Conservation (phyloP, 139 green algal genomes). For the Eudorina sp. region DNA sequence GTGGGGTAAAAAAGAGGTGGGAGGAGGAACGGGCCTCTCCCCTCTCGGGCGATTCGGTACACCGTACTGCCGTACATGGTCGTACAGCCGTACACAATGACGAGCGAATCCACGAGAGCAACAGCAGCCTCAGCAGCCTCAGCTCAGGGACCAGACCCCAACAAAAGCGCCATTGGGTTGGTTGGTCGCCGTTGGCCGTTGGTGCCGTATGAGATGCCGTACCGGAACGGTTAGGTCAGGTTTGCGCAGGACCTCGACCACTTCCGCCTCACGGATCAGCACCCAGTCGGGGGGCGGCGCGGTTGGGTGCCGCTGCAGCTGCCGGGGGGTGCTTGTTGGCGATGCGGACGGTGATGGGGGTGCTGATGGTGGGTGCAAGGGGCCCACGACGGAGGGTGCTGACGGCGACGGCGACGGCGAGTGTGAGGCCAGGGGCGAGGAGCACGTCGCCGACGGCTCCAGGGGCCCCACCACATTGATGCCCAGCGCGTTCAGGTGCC, state of each 20-base stretch:
- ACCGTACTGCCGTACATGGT: too few relatives aligned
- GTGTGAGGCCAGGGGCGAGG: too few relatives aligned
- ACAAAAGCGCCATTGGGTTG: too few relatives aligned
- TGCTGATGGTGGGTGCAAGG: not conserved
- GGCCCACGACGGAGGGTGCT: not conserved
- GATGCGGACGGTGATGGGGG: not conserved
- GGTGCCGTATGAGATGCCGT: too few relatives aligned
- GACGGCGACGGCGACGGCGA: not conserved
- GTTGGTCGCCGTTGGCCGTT: too few relatives aligned
- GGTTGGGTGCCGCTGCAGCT: not conserved
- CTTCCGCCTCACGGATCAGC: constrained; percentile 19
- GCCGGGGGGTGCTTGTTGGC: not conserved
- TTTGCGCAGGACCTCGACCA: not conserved
- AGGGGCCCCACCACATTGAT: not conserved
- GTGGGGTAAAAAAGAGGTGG: too few relatives aligned
- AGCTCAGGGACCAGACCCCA: too few relatives aligned
- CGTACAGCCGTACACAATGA: too few relatives aligned
- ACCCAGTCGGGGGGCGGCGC: not conserved
- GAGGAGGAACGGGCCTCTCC: too few relatives aligned
- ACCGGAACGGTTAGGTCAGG: not conserved
- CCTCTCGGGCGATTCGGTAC: too few relatives aligned
- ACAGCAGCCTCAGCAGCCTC: too few relatives aligned
- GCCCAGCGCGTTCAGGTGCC: not conserved
- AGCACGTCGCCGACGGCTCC: not conserved
- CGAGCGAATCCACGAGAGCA: too few relatives aligned